These are phyloP conservation scores for Eucalyptus cloeziana DNA, from an alignment of 345 rosid species.

Conservation along the genomic window DNA sequence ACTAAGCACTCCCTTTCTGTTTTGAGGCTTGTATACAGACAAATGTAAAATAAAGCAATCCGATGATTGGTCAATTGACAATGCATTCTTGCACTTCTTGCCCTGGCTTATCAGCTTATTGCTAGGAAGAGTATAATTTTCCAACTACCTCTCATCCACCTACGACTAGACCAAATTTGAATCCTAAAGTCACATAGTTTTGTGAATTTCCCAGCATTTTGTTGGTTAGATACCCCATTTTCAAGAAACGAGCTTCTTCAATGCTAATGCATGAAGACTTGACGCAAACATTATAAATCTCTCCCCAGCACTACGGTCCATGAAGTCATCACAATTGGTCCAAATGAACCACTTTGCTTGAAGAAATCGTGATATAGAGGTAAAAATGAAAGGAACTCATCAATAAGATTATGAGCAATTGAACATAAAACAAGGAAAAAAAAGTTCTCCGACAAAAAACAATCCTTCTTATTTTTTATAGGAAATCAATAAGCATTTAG, in stretches of 20 bases:
- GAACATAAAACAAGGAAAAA: neutral
- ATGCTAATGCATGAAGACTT: neutral
- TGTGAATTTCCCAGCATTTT: neutral
- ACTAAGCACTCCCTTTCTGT: neutral
- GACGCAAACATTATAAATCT: neutral
- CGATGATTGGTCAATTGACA: neutral
- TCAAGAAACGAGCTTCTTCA: neutral
- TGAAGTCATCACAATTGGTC: neutral
- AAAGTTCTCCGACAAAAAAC: neutral
- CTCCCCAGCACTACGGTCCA: neutral
- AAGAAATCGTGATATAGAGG: neutral
- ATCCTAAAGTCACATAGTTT: neutral
- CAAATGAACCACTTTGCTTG: neutral
- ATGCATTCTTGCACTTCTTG: neutral
- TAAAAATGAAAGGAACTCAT: neutral
- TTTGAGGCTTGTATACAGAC: neutral
- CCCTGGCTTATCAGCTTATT: neutral
- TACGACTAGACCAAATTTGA: neutral
- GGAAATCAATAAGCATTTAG: neutral
- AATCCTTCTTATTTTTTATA: neutral
- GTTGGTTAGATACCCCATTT: neutral
- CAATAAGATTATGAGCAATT: neutral
- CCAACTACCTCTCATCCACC: neutral
- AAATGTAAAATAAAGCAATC: neutral
- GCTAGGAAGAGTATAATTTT: neutral